Conservation (phyloP, 106 monocot genomes). For the Dioscorea zingiberensis region DNA sequence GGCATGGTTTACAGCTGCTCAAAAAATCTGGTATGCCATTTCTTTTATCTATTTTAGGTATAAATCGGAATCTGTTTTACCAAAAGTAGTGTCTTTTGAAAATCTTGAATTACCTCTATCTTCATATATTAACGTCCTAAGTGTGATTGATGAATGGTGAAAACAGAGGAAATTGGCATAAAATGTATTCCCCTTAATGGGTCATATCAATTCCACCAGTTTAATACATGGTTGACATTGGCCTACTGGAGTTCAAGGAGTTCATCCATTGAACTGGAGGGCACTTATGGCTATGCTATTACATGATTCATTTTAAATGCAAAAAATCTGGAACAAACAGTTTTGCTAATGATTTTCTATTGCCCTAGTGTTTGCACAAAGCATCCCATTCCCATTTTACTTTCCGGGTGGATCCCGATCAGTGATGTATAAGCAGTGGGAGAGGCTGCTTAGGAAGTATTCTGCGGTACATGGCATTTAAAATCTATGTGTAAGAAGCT, state of each 20-base stretch:
- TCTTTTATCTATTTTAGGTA: not conserved
- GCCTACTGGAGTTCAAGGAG: no score
- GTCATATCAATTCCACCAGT: no score
- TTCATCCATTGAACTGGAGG: no score
- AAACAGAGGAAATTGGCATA: not conserved
- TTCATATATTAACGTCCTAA: no score
- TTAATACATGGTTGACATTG: no score
- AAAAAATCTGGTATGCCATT: constrained; percentile 84
- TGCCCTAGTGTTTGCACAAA: constrained; percentile 11
- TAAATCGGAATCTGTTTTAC: not conserved
- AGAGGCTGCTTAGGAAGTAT: constrained; percentile 88
- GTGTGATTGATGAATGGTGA: no score
- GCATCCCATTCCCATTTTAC: constrained; percentile 86
- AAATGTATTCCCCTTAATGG: not conserved
- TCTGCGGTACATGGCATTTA: constrained; percentile 59
- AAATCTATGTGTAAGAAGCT: constrained; percentile 88
- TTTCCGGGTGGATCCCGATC: constrained; percentile 90
- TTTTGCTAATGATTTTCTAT: no score
- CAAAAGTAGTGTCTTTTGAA: no score
- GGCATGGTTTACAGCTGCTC: constrained; percentile 69
- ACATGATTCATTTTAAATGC: no score
- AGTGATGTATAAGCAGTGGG: constrained; percentile 85
- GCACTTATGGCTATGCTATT: no score
- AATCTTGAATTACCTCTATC: no score
- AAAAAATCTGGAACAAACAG: no score